Evolutionary conservation across 768 basidiomycete genomes (phyloP).

Genomic region (Naganishia onofrii): DNA sequence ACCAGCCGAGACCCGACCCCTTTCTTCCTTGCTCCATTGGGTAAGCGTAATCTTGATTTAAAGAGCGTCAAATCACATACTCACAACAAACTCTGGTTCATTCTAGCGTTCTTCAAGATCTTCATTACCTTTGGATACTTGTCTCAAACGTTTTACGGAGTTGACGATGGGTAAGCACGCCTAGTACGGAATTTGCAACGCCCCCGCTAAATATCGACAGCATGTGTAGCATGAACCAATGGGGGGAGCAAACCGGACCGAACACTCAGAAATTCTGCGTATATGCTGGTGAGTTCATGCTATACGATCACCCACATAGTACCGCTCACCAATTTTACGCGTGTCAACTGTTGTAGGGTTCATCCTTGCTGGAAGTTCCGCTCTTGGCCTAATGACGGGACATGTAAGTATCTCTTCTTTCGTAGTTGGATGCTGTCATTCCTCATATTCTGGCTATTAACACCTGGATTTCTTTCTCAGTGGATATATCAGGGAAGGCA

Average conservation of each 20-base stretch:
- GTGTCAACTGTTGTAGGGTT: slow-evolving; percentile 8
- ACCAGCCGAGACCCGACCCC: neutral
- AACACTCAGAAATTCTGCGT: slow-evolving; percentile 25
- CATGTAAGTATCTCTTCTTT: slow-evolving; percentile 5
- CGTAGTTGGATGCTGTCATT: too few species aligned
- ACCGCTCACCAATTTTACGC: neutral
- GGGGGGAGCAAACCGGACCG: slow-evolving; percentile 17
- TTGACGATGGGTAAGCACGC: slow-evolving; percentile 7
- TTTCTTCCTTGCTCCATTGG: slow-evolving; percentile 12
- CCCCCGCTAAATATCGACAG: neutral
- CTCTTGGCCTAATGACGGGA: neutral
- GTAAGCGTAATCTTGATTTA: too few species aligned
- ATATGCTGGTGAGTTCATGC: slow-evolving; percentile 18
- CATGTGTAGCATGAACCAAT: neutral
- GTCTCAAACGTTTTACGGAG: slow-evolving; percentile 38
- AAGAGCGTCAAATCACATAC: too few species aligned
- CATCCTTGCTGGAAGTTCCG: slow-evolving; percentile 19
- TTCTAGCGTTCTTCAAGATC: slow-evolving; percentile 33
- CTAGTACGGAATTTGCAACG: neutral
- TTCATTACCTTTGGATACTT: slow-evolving; percentile 38
- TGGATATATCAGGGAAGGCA: neutral
- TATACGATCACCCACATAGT: neutral
- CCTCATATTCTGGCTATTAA: neutral
- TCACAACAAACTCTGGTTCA: neutral
- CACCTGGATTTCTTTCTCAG: neutral